These are phyloP conservation scores for Tephrocybe sp. DNA, from an alignment of 768 basidiomycete species.

Conservation along the genomic window DNA sequence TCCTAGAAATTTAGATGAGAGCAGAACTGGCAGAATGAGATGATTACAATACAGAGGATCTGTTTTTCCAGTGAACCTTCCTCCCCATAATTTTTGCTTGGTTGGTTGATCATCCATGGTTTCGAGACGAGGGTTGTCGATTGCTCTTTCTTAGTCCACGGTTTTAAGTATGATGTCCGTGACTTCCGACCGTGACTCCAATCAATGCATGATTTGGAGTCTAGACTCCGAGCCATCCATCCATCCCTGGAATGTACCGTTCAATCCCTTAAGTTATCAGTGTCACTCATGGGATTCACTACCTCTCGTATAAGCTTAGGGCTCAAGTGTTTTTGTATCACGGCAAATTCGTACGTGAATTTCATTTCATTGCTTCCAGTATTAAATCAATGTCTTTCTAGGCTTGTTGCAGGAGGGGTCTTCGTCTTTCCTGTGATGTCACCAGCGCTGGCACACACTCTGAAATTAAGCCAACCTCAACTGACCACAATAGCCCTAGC, in stretches of 20 bases:
- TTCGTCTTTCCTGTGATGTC: conserved; percentile 78
- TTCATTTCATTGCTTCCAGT: neutral
- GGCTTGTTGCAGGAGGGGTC: conserved; percentile 76
- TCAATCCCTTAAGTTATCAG: no score
- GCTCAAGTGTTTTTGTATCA: conserved; percentile 50
- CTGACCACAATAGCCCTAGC: conserved; percentile 75
- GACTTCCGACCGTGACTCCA: neutral
- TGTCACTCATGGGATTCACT: conserved; percentile 2
- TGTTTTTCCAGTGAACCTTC: conserved; percentile 83
- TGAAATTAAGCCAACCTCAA: conserved; percentile 72
- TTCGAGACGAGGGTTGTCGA: no score
- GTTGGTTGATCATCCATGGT: conserved; percentile 39
- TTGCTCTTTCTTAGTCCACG: no score
- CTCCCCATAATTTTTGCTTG: conserved; percentile 82
- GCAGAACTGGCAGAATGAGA: neutral
- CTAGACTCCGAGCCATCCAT: no score
- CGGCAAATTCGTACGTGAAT: conserved; percentile 58
- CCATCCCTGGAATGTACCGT: no score
- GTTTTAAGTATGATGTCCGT: neutral
- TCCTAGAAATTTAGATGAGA: conserved; percentile 44
- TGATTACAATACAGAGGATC: conserved; percentile 76
- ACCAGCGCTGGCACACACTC: conserved; percentile 53
- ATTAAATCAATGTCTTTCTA: conserved; percentile 22
- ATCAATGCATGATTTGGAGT: no score
- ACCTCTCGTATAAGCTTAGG: conserved; percentile 6